Evolutionary conservation across 306 rosid genomes (phyloP).

Genomic region (Hippophae gyantsensis): DNA sequence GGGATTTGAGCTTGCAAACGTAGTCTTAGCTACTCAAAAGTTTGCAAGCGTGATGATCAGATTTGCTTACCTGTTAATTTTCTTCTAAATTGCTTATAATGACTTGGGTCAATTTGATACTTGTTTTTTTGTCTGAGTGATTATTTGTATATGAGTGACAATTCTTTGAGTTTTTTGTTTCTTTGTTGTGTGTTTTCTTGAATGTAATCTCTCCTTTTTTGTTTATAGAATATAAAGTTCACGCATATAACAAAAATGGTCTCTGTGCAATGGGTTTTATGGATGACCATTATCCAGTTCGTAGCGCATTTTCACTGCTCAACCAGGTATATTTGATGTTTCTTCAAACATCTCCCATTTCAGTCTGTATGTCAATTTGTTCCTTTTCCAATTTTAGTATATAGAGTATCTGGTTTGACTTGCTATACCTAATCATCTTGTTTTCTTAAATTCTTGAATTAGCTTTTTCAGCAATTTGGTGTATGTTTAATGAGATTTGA

Average conservation of each 20-base stretch:
- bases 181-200: not conserved
- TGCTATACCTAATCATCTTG: not conserved
- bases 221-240: conserved; percentile 78
- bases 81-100: not conserved
- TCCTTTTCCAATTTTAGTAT: not conserved
- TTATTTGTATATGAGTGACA: not conserved
- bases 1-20: not conserved
- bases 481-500: not conserved
- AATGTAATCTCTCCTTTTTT: not conserved
- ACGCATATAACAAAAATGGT: conserved; percentile 81
- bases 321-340: conserved; percentile 45
- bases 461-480: not conserved
- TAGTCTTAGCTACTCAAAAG: not conserved
- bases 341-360: not conserved
- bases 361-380: not conserved
- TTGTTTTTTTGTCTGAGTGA: not conserved
- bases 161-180: not conserved
- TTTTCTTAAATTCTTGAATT: not conserved
- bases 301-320: conserved; percentile 89
- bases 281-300: conserved; percentile 96
- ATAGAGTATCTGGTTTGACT: not conserved
- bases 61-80: not conserved
- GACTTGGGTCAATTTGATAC: conserved; percentile 1
- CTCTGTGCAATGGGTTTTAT: conserved; percentile 92
- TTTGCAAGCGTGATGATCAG: not conserved